Conservation (phyloP, 352 stramenopile species). For the Phytophthora nicotianae region DNA sequence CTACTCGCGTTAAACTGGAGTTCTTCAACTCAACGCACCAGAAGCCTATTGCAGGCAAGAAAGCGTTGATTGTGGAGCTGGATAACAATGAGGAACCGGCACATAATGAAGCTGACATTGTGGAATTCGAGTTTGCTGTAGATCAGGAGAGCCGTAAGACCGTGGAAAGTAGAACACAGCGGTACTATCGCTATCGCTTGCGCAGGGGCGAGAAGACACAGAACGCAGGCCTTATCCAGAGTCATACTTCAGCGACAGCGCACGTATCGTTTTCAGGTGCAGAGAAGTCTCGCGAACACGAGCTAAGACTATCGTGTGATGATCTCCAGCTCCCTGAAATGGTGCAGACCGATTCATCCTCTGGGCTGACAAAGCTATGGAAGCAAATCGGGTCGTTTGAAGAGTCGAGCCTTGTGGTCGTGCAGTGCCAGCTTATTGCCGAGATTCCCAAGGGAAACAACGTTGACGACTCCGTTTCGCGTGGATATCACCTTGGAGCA, state of each 20-base stretch:
- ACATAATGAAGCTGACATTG: conserved; percentile 3
- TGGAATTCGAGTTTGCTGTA: conserved; percentile 52
- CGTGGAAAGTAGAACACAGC: conserved; percentile 58
- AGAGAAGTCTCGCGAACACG: conserved; percentile 6
- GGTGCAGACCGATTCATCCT: background rate
- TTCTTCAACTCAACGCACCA: conserved; percentile 39
- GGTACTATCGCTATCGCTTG: conserved; percentile 69
- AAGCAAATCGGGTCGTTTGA: conserved; percentile 77
- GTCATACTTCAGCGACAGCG: conserved; percentile 43
- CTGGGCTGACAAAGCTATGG: conserved; percentile 51
- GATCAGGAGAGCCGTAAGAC: conserved; percentile 50
- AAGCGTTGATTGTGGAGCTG: conserved; percentile 71
- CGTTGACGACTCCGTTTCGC: conserved; percentile 8
- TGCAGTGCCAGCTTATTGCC: conserved; percentile 74
- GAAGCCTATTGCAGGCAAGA: conserved; percentile 29
- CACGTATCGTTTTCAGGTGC: conserved; percentile 37
- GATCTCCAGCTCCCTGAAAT: conserved; percentile 50
- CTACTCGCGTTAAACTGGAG: conserved; percentile 43
- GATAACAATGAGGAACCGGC: conserved; percentile 34
- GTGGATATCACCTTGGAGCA: conserved; percentile 45
- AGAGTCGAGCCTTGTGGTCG: conserved; percentile 61
- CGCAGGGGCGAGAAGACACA: conserved; percentile 5
- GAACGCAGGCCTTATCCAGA: conserved; percentile 25
- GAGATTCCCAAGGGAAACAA: conserved; percentile 15
- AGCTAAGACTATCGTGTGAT: conserved; percentile 42